Conservation (phyloP, 345 rosid species). For the Mercurialis annua region DNA sequence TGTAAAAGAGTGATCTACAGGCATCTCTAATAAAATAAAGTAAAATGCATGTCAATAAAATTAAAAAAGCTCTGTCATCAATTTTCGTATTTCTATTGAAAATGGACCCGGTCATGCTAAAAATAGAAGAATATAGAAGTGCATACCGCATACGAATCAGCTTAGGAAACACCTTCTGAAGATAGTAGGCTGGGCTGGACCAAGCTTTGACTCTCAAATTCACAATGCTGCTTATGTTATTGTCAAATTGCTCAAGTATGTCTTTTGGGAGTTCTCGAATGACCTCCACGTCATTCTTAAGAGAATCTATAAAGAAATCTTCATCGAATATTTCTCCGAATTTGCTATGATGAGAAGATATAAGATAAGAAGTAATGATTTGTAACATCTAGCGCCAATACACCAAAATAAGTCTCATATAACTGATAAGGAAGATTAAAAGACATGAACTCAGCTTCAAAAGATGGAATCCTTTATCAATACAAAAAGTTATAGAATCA, state of each 20-base stretch:
- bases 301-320: slow-evolving; percentile 74
- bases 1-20: neutral
- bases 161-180: slow-evolving; percentile 90
- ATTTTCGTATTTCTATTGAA: neutral
- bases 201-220: slow-evolving; percentile 91
- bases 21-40: neutral
- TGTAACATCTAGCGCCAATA: slow-evolving; percentile 17
- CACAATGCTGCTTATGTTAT: slow-evolving; percentile 86
- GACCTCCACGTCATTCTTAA: slow-evolving; percentile 69
- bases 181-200: slow-evolving; percentile 85
- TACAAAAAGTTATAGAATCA: neutral
- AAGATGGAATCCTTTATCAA: neutral
- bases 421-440: neutral
- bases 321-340: slow-evolving; percentile 95
- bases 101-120: neutral
- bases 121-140: neutral
- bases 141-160: slow-evolving; percentile 61
- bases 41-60: neutral
- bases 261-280: slow-evolving; percentile 78
- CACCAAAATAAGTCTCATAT: neutral
- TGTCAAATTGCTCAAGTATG: slow-evolving; percentile 69
- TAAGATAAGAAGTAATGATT: slow-evolving; percentile 4
- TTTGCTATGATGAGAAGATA: slow-evolving; percentile 51
- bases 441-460: neutral
- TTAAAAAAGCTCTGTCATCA: neutral